Evolutionary conservation across 257 asterid genomes (phyloP).

Genomic region (Nicotiana tomentosiformis): DNA sequence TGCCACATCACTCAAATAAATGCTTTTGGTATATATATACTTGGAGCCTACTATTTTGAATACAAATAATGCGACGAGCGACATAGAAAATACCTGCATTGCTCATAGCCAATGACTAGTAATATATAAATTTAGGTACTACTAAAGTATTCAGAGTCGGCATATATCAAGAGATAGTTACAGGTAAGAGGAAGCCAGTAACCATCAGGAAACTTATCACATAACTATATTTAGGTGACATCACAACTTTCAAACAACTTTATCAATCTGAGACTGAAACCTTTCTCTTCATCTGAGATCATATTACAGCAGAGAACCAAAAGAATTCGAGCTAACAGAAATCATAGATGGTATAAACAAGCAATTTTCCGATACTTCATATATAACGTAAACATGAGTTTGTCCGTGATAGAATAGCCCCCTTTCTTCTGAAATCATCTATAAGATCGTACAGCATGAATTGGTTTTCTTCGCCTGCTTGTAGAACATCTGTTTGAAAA

Average conservation of each 20-base stretch:
- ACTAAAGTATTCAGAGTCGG: too few relatives aligned
- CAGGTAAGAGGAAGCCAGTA: background rate
- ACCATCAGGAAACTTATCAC: background rate
- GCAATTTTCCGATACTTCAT: constrained; percentile 13
- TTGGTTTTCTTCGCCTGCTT: constrained; percentile 95
- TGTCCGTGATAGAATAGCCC: background rate
- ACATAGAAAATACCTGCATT: too few relatives aligned
- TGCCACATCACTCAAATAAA: too few relatives aligned
- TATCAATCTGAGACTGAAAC: background rate
- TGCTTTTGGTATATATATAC: too few relatives aligned
- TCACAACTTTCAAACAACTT: background rate
- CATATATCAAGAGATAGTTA: background rate
- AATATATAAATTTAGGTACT: too few relatives aligned
- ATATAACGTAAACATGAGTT: constrained; percentile 11
- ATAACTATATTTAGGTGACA: background rate
- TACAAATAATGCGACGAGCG: too few relatives aligned
- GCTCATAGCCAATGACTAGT: too few relatives aligned
- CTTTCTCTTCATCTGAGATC: background rate
- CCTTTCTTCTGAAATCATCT: constrained; percentile 18
- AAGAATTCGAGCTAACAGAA: constrained; percentile 16
- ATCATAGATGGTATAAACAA: constrained; percentile 24
- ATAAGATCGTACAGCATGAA: constrained; percentile 71
- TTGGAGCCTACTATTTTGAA: too few relatives aligned
- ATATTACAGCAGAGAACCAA: background rate
- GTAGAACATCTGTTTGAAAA: constrained; percentile 67